Base-by-base conservation (phyloP, 257 asterid genomes). In the Osmanthus fragrans region DNA sequence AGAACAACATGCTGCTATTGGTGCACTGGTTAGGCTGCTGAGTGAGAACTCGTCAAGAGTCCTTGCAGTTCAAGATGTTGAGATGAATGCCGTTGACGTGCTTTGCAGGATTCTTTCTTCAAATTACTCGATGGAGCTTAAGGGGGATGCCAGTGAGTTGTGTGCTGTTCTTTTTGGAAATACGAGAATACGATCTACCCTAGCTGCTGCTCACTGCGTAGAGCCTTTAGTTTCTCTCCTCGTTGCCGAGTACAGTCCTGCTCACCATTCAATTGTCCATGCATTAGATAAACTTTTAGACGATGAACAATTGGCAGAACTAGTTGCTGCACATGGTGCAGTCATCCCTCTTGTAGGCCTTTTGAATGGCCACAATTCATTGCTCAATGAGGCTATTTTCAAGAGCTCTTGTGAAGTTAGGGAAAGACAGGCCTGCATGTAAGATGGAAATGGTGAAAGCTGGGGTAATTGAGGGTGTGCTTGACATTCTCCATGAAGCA, bases 361-460 rank as follows among this genome's bases (percentile, higher is more conserved):
- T 81, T 90, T 96, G 51, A 84, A 82, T 23, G 99, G 97, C 74
- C 86, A 87, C 47, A 92, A 89, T 77, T 89, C 87, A 84, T 77
- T 90, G 85, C 93, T 96, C 81, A 98, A 96, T 23, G 99, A 96
- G 79, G 92, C 95, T 80, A 87, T 93, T 78, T 78, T 96, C 98
- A 12, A 87, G 94, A 83, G 98, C 94, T 82, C 96, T 96, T 3
- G 99, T 96, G 74, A 96, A 96, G 90, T 82, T 96, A 66, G 98
- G 97, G 72, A 96, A 93, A 84, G 98, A 96, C 81, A 87, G 99
- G 87, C 98, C 99, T 68, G 88, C 91, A 7, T 92, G 98, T 81
- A 96, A 96, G 92, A 88, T 90, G 87, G 99, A 96, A 80, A 96
- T 96, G 99, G 97, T 93, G 85, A 96, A 96, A 86, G 96, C 98